A percentile compares a stretch with the other conserved stretches of the same genome.
These are phyloP conservation scores for Irpex rosettiformis DNA, from an alignment of 1,284 basidiomycete species.

Conservation along the genomic window DNA sequence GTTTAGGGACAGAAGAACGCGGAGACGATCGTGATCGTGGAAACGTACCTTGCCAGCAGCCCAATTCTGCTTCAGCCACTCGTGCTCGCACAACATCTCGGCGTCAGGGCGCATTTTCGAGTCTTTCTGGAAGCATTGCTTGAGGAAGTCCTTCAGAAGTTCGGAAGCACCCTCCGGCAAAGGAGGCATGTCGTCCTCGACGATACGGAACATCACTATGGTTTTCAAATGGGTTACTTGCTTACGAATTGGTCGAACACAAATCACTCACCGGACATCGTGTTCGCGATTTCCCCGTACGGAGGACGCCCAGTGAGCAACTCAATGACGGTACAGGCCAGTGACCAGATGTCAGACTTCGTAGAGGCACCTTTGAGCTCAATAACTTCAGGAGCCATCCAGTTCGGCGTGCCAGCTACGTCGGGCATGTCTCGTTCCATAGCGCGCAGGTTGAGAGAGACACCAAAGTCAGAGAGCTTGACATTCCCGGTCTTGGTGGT, in stretches of 20 bases:
- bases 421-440: constrained; percentile 87
- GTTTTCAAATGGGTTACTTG: not conserved
- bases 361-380: constrained; percentile 74
- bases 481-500: constrained; percentile 97
- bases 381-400: constrained; percentile 98
- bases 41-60: constrained; percentile 64
- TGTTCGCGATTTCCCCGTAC: constrained; percentile 82
- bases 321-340: constrained; percentile 93
- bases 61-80: constrained; percentile 85
- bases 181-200: constrained; percentile 87
- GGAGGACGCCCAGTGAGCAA: constrained; percentile 90
- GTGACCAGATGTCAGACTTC: constrained; percentile 88
- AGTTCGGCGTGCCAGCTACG: constrained; percentile 93
- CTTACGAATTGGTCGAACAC: not conserved
- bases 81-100: constrained; percentile 81
- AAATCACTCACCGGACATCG: constrained; percentile 67
- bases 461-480: constrained; percentile 97
- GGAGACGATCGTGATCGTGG: not conserved
- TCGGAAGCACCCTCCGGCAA: constrained; percentile 77
- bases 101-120: constrained; percentile 79
- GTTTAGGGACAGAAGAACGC: not conserved
- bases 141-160: constrained; percentile 74
- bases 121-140: constrained; percentile 86
- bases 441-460: constrained; percentile 97
- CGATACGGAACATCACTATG: constrained; percentile 95